Base-by-base conservation (phyloP, 2,329 filamentous ascomycete species). In the Phyllosticta citrichinensis region DNA sequence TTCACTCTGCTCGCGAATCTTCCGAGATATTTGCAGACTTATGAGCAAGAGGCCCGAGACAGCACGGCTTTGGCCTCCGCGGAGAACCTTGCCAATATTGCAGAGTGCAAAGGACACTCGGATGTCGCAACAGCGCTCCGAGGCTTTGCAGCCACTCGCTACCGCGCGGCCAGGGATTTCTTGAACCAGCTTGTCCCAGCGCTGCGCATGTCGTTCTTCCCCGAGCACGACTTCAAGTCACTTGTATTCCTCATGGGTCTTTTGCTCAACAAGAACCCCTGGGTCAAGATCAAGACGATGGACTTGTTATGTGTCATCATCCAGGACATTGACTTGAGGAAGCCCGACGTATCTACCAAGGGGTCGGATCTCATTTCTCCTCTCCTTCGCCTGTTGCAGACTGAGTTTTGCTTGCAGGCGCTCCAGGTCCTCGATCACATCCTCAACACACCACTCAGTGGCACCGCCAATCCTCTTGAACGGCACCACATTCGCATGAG, bases 401-500 rank as follows among this genome's bases (percentile, higher is more conserved):
- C 93, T 1, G 91, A 96, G 63, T 92, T 92, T 68, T 97, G 92
- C 72, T 91, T 94, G 73, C 88, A 96, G 69, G 94, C 94, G 11
- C 78, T 99, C 10, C 86, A 91, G 65, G 93, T 99, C 0, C 79
- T 99, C 62, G 94, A 99, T 73, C 89, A 93, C 65, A 94, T 97
- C 67, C 96, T 97, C 83, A 90, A 89, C 27, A 93, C 97, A 79
- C 91, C 91, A 0, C 22, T 58, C 51, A 50, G 33, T 25, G 89
- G 90, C 4, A 91, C 89, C 2, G 66, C 72, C 5, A 79, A 76
- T 33, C 88, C 93, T 1, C 91, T 96, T 82, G 94, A 97, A 73
- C 91, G 89, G 67, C 91, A 97, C 67, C 91, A 97, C 70, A 78
- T 99, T 62, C 86, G 94, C 50, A 99, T 99, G 95, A 97, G 93